Conservation (phyloP, 2,329 filamentous ascomycete species). For the Colletotrichum horii region DNA sequence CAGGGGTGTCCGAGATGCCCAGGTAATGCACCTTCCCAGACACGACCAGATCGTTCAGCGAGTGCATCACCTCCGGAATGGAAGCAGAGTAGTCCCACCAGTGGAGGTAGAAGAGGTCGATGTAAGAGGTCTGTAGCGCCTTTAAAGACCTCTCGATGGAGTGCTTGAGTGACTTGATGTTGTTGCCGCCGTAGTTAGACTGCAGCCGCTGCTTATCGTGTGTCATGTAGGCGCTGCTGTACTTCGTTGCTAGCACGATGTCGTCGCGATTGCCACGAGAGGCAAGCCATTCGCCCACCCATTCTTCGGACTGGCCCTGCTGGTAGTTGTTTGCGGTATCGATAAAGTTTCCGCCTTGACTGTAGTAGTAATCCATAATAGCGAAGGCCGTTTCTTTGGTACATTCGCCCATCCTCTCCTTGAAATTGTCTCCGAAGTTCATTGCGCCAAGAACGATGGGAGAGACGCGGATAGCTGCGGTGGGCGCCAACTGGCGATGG, state of each 20-base stretch:
- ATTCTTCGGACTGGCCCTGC: constrained; percentile 59
- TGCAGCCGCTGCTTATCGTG: constrained; percentile 9
- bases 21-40: constrained; percentile 45
- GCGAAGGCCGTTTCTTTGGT: constrained; percentile 58
- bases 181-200: constrained; percentile 47
- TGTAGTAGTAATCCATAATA: constrained; percentile 61
- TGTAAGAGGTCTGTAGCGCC: constrained; percentile 47
- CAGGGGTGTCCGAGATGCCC: constrained; percentile 41
- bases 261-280: constrained; percentile 53
- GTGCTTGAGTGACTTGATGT: constrained; percentile 41
- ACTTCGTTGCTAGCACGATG: constrained; percentile 63
- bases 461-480: constrained; percentile 54
- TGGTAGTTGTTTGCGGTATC: constrained; percentile 67
- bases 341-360: constrained; percentile 70
- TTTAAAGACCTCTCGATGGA: constrained; percentile 44
- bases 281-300: constrained; percentile 62
- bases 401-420: background rate
- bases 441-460: constrained; percentile 57
- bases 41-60: constrained; percentile 42
- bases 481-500: constrained; percentile 54
- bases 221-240: constrained; percentile 49
- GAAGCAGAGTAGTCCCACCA: constrained; percentile 46
- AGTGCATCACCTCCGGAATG: constrained; percentile 45
- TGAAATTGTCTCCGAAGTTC: constrained; percentile 45
- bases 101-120: constrained; percentile 49